These are phyloP conservation scores for Neopestalotiopsis sp. DNA, from an alignment of 2,329 filamentous ascomycete genomes.

Conservation along the genomic window DNA sequence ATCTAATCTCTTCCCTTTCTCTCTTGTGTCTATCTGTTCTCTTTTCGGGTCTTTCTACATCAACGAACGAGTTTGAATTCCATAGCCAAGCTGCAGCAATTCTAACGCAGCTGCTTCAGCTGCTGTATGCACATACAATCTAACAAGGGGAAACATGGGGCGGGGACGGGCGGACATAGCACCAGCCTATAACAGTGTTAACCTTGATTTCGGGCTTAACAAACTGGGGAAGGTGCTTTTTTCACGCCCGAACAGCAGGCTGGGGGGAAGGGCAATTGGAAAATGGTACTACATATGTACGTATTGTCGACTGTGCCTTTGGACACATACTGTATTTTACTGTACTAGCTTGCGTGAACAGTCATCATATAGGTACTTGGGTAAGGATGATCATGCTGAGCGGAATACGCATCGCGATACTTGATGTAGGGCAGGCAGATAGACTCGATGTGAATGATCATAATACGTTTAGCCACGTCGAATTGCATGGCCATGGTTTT, in stretches of 20 bases:
- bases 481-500: background rate
- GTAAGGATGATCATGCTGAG: background rate
- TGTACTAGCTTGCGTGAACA: background rate
- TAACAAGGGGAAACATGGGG: background rate
- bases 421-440: too few relatives aligned
- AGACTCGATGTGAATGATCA: background rate
- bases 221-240: slow-evolving; percentile 19
- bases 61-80: background rate
- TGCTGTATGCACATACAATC: background rate
- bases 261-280: background rate
- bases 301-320: background rate
- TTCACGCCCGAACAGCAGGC: slow-evolving; percentile 3
- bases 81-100: background rate
- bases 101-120: background rate
- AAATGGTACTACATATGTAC: background rate
- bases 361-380: background rate
- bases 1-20: background rate
- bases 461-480: background rate
- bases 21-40: background rate
- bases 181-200: slow-evolving; percentile 8
- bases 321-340: background rate
- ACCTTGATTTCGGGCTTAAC: slow-evolving; percentile 4
- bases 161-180: background rate
- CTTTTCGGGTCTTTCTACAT: background rate
- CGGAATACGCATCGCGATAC: too few relatives aligned